Base-by-base conservation (phyloP, 768 basidiomycete species). In the Boletus insuetus region DNA sequence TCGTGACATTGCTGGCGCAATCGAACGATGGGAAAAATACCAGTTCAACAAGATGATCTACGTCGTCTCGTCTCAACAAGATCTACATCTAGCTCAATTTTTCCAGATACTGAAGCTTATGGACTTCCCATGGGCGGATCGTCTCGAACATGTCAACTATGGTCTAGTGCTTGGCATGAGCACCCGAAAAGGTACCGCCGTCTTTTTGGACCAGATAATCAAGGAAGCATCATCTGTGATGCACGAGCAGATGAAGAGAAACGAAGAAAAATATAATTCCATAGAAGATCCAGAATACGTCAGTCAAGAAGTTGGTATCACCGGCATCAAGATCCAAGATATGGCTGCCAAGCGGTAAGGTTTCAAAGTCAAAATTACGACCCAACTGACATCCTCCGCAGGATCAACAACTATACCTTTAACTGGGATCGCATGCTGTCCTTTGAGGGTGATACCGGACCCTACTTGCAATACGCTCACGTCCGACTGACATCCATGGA, bases 241-340 rank as follows among this genome's bases (percentile, higher is more conserved):
- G 96, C 93, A 91, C 73, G 94, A 95, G 55, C 92, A 95, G 74
- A 99, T 99, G 96, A 79, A 77, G 72, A 87, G 87, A 73, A 98
- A 98, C 69, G 86, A 92, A 74, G 93, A 86, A 49, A 99, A 98
- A 73, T 98, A 95, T 65, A 82, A 77, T 4, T 84, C 87, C 24
- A 81, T 99, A 37, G 91, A 92, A 64, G 85, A 99, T 70, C 95
- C 96, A 1, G 88, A 91, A 66, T 74, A 71, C 45, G 87, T 87
- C 44, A 82, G 83, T 54, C 79, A 80, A 58, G 90, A 96, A 71
- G 86, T 98, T 46, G 97, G 95, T 19, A 93, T 97, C 64, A 89
- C 93, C 0, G 94, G 93, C 3, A 88, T 99, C 61, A 98, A 98
- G 77, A 94, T 99, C 56, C 97, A 99, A 73, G 94, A 97, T 68